phyloP scores from a whole-genome alignment of 371 early-diverging fungal genomes.

The Actinomucor elegans region DNA sequence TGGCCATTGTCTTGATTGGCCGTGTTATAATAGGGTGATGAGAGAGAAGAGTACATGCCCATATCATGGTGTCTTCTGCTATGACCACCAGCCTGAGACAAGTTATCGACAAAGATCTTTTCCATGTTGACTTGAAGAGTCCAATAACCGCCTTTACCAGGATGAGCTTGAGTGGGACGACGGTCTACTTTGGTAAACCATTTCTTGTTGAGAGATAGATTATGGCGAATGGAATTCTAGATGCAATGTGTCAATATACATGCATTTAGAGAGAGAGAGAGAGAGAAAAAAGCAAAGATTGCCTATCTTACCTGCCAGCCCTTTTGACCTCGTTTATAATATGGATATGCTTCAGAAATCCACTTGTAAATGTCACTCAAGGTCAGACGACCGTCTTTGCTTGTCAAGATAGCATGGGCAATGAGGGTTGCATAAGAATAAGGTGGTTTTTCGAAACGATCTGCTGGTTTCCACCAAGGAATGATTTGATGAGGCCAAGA shows the following conservation, averaged over 20 bases:
- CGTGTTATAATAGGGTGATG: slow-evolving; percentile 4
- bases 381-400: slow-evolving; percentile 75
- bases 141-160: slow-evolving; percentile 98
- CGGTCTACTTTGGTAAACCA: slow-evolving; percentile 91
- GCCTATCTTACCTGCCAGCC: slow-evolving; percentile 79
- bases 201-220: slow-evolving; percentile 92
- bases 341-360: slow-evolving; percentile 80
- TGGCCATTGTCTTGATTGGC: not conserved
- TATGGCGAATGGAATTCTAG: slow-evolving; percentile 98
- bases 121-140: slow-evolving; percentile 62
- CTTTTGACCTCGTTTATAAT: slow-evolving; percentile 69
- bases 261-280: too few species aligned
- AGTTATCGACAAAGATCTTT: slow-evolving; percentile 44
- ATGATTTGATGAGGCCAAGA: slow-evolving; percentile 42
- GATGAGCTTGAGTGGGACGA: slow-evolving; percentile 75
- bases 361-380: slow-evolving; percentile 92
- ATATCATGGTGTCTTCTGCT: slow-evolving; percentile 50
- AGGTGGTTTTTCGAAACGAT: slow-evolving; percentile 71
- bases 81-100: slow-evolving; percentile 47
- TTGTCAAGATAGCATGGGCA: slow-evolving; percentile 84
- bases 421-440: slow-evolving; percentile 93
- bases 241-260: too few species aligned
- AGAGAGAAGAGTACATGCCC: slow-evolving; percentile 37
- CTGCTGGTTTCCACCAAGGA: slow-evolving; percentile 49
- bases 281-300: not conserved